Base-by-base conservation (phyloP, 768 basidiomycete species). In the Lentinula detonsa region DNA sequence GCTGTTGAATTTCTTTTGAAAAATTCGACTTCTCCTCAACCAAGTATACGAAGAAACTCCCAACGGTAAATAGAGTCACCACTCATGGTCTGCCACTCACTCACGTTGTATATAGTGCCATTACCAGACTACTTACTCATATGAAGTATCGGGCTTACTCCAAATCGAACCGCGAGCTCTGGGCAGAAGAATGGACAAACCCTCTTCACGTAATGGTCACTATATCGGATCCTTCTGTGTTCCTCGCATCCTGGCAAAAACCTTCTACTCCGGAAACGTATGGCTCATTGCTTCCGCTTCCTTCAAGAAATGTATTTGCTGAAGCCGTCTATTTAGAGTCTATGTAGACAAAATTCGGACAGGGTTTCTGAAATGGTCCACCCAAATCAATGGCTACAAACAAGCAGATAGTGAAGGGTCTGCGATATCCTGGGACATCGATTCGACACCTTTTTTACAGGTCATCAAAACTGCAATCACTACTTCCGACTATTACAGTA, bases 81-180 rank as follows among this genome's bases (percentile, higher is more conserved):
- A 35, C 33, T 4, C 15, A 46, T 62, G 23, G 28, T 4, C 42
- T 50, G 45, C 53, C 28, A 37, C 39, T 39, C 21, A 42, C 39
- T 56, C 33, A 56, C 40, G 52, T 57, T 18, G 65, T 11, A 37
- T 51, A 21, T 40, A 91, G 90, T 62, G 90, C 85, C 9, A 72
- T 91, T 28, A 80, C 85, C 16, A 89, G 86, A 68, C 68, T 91
- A 40, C 76, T 86, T 45, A 79, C 81, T 37, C 84, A 85, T 65
- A 78, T 92, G 69, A 93, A 93, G 73, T 83, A 91, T 61, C 82
- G 92, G 61, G 89, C 86, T 7, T 88, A 88, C 66, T 82, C 90
- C 39, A 75, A 75, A 65, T 82, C 81, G 4, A 71, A 71, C 3
- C 82, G 87, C 42, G 86, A 89, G 59, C 77, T 91, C 21, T 93